Evolutionary conservation across 1,284 basidiomycete genomes (phyloP).

Genomic region (Cystobasidiaceae sp.): DNA sequence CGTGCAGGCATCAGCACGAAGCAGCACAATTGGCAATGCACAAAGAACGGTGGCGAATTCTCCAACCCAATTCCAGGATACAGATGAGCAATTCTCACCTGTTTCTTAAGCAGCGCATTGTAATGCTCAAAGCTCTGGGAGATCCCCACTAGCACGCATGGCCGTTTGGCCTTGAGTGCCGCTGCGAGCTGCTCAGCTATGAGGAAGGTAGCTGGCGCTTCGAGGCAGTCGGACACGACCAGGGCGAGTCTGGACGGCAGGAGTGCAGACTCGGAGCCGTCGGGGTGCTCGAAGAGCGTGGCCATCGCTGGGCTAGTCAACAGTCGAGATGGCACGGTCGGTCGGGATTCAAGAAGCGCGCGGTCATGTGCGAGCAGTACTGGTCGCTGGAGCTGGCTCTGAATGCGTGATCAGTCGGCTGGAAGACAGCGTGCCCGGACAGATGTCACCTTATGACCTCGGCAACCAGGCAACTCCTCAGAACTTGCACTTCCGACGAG

Average conservation of each 20-base stretch:
- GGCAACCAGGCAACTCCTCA: too few species aligned
- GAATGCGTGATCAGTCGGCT: too few species aligned
- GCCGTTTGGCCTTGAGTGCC: slow-evolving; percentile 24
- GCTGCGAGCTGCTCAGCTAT: slow-evolving; percentile 27
- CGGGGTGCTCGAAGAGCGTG: not conserved
- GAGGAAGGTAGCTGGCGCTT: slow-evolving; percentile 31
- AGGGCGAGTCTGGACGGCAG: slow-evolving; percentile 21
- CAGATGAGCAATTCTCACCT: slow-evolving; percentile 25
- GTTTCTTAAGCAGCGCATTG: slow-evolving; percentile 32
- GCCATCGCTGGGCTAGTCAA: not conserved
- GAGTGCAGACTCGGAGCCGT: slow-evolving; percentile 12
- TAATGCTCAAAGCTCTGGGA: slow-evolving; percentile 34
- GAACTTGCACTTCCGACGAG: too few species aligned
- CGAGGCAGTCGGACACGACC: slow-evolving; percentile 37
- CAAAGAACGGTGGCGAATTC: not conserved
- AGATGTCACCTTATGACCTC: too few species aligned
- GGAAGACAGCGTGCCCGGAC: too few species aligned
- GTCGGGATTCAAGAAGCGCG: too few species aligned
- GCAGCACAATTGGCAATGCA: not conserved
- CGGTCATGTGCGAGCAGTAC: too few species aligned
- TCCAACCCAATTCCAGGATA: not conserved
- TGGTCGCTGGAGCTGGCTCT: too few species aligned
- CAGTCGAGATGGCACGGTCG: too few species aligned
- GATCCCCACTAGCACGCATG: slow-evolving; percentile 33
- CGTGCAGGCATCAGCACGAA: not conserved